These are phyloP conservation scores for Collybia mongolica DNA, from an alignment of 768 basidiomycete species.

Conservation along the genomic window DNA sequence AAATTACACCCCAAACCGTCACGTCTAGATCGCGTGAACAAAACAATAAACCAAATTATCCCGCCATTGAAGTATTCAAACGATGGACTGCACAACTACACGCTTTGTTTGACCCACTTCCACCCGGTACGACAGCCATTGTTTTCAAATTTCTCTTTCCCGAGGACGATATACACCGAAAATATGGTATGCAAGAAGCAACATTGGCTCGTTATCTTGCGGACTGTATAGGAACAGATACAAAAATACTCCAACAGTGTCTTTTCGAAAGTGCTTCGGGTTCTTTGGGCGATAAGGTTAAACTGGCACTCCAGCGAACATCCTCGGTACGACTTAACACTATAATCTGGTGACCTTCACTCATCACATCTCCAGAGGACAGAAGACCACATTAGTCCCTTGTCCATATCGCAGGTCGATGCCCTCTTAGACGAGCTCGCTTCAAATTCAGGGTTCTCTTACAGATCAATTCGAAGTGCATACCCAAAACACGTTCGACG, in stretches of 20 bases:
- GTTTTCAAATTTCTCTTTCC: slow-evolving; percentile 84
- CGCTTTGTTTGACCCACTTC: slow-evolving; percentile 44
- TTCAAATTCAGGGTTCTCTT: slow-evolving; percentile 59
- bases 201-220: slow-evolving; percentile 52
- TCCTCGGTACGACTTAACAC: slow-evolving; percentile 30
- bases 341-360: background rate
- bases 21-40: slow-evolving; percentile 12
- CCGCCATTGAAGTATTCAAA: slow-evolving; percentile 38
- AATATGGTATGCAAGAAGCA: slow-evolving; percentile 73
- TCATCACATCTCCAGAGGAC: background rate
- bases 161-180: slow-evolving; percentile 68
- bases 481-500: slow-evolving; percentile 22
- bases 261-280: slow-evolving; percentile 45
- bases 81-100: slow-evolving; percentile 46
- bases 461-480: slow-evolving; percentile 38
- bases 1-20: slow-evolving; percentile 27
- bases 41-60: slow-evolving; percentile 23
- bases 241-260: slow-evolving; percentile 35
- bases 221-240: slow-evolving; percentile 41
- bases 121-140: slow-evolving; percentile 50
- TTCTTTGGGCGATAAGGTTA: slow-evolving; percentile 71
- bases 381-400: slow-evolving; percentile 32
- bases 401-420: slow-evolving; percentile 55
- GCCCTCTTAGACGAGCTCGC: slow-evolving; percentile 74
- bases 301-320: slow-evolving; percentile 38